These are phyloP conservation scores for Penicillium angulare DNA, from an alignment of 495 filamentous ascomycete species.

Conservation along the genomic window DNA sequence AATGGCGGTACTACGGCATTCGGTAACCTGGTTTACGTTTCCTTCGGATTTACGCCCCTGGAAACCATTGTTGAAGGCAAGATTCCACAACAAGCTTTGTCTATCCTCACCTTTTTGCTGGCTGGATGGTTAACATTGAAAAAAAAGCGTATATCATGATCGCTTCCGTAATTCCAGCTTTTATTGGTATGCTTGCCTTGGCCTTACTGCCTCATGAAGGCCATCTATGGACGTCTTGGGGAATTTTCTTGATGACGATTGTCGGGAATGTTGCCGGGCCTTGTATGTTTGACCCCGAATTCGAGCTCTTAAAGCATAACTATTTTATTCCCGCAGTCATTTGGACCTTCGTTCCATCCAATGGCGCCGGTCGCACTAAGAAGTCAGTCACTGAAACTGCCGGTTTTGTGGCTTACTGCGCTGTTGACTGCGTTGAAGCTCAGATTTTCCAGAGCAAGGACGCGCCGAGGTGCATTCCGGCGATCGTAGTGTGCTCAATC, in stretches of 20 bases:
- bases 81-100: not conserved
- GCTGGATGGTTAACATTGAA: too few relatives aligned
- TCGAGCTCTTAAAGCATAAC: not conserved
- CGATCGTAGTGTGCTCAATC: not conserved
- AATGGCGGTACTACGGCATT: not conserved
- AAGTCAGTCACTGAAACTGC: not conserved
- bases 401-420: not conserved
- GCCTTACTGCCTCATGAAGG: too few relatives aligned
- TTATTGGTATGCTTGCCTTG: too few relatives aligned
- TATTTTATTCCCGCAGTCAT: too few relatives aligned
- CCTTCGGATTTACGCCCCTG: not conserved
- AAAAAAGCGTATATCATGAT: too few relatives aligned
- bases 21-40: not conserved
- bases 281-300: not conserved
- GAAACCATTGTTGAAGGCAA: not conserved
- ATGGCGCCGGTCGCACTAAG: not conserved
- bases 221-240: too few relatives aligned
- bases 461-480: not conserved
- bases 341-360: slow-evolving; percentile 4
- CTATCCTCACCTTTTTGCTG: not conserved
- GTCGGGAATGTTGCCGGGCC: not conserved
- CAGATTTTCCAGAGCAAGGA: not conserved
- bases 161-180: too few relatives aligned
- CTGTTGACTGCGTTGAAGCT: not conserved
- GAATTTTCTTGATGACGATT: too few relatives aligned